Evolutionary conservation across 805 yeast genomes (phyloP), one percentile per base, ranked within the genome.

Genomic region (Clavispora carvajalis): DNA sequence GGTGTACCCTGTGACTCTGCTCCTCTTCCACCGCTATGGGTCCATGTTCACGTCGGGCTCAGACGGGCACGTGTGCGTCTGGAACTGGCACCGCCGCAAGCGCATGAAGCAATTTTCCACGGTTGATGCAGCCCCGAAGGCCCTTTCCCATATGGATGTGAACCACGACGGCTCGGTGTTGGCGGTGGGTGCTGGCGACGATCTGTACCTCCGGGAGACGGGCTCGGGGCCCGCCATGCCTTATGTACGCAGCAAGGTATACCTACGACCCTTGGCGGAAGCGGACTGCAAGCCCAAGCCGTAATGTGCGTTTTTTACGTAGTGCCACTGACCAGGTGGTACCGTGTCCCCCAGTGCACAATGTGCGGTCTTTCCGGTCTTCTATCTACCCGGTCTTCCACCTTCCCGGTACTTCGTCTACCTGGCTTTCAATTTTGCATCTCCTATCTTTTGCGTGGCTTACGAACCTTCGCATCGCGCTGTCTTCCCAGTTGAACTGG

Each of bases 21-120:
- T 77, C 3, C 65, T 62, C 5, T 73, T 76, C 44, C 67, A 71
- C 38, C 62, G 67, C 1, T 46, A 60, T 38, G 55, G 59, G 28
- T 62, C 72, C 1, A 62, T 77, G 13, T 73, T 71, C 51, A 74
- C 82, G 0, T 74, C 71, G 0, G 82, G 80, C 3, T 67, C 74
- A 2, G 82, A 77, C 51, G 73, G 73, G 1, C 53, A 59, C 16
- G 65, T 77, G 7, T 73, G 76, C 46, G 55, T 72, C 33, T 75
- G 82, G 80, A 75, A 76, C 47, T 64, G 64, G 57, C 54, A 60
- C 31, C 62, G 67, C 36, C 54, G 72, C 30, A 70, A 73, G 51
- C 55, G 77, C 38, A 59, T 70, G 46, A 65, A 63, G 50, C 65
- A 67, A 49, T 71, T 46, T 24, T 22, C 45, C 4, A 31, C 28